Evolutionary conservation across 495 filamentous ascomycete genomes (phyloP), one percentile per base, ranked within the genome.

Genomic region (Penicillium canescens): DNA sequence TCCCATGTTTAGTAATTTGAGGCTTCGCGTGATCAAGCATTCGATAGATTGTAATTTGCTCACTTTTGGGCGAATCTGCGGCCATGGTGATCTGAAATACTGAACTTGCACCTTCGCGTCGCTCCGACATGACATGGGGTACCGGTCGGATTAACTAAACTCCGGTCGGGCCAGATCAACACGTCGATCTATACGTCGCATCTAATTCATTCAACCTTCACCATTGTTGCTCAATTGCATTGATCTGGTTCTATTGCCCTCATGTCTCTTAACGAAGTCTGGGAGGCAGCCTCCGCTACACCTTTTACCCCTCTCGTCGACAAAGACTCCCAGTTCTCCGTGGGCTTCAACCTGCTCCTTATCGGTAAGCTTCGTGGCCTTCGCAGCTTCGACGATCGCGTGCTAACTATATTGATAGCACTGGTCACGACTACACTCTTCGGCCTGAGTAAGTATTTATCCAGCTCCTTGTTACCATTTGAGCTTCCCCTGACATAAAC

Each of bases 251-350:
- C 35, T 14, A 40, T 46, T 42, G 23, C 16, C 52, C 62, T 63
- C 67, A 80, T 83, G 77, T 90, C 91, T 78, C 70, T 96, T 68
- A 86, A 86, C 71, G 84, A 91, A 69, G 79, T 93, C 70, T 96
- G 92, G 92, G 87, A 93, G 77, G 87, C 87, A 78, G 88, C 91
- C 68, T 82, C 86, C 66, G 81, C 84, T 80, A 86, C 82, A 72
- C 90, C 93, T 49, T 98, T 91, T 76, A 65, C 83, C 50, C 92
- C 95, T 38, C 71, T 86, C 31, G 77, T 98, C 50, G 80, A 83
- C 55, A 98, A 98, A 75, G 83, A 83, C 62, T 83, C 71, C 68
- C 94, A 98, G 60, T 92, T 96, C 78, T 65, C 82, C 42, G 79
- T 96, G 43, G 95, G 86, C 67, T 93, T 93, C 71, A 70, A 77